phyloP scores from a whole-genome alignment of 495 filamentous ascomycete species.

The Penicillium alfredii region DNA sequence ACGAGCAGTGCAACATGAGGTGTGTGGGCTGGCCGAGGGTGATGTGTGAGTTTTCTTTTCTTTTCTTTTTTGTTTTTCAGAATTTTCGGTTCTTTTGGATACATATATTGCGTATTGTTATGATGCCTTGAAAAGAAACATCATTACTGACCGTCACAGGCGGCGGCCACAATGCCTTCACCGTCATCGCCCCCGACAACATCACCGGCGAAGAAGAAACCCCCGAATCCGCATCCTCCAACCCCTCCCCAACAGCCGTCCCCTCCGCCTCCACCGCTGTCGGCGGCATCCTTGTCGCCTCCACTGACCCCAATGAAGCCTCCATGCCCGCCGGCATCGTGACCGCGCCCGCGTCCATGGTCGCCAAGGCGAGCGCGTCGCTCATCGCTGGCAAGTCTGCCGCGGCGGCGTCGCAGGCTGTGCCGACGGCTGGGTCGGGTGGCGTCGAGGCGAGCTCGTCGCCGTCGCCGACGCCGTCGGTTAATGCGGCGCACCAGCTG shows the following conservation, averaged over 20 bases:
- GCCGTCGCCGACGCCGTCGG: constrained; percentile 6
- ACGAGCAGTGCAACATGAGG: constrained; percentile 24
- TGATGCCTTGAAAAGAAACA: not conserved
- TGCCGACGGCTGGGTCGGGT: constrained; percentile 3
- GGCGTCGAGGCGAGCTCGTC: constrained; percentile 7
- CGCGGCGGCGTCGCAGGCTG: not conserved
- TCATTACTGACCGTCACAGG: constrained; percentile 17
- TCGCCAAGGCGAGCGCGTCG: constrained; percentile 6
- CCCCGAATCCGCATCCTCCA: constrained; percentile 1
- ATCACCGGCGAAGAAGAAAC: not conserved
- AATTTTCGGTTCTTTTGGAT: too few relatives aligned
- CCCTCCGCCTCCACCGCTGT: constrained; percentile 13
- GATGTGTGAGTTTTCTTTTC: constrained; percentile 29
- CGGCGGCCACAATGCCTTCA: constrained; percentile 30
- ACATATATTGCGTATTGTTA: too few relatives aligned
- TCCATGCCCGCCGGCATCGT: constrained; percentile 13
- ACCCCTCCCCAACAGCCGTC: constrained; percentile 1
- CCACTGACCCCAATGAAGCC: constrained; percentile 10
- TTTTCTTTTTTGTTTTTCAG: too few relatives aligned
- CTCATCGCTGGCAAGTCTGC: constrained; percentile 3
- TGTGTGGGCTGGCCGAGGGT: constrained; percentile 31
- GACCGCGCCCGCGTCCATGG: constrained; percentile 11
- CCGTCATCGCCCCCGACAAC: constrained; percentile 13
- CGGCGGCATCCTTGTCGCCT: constrained; percentile 27
- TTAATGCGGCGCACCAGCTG: constrained; percentile 16